Base-by-base conservation (phyloP, 768 basidiomycete genomes). In the Termitomyces sp. region DNA sequence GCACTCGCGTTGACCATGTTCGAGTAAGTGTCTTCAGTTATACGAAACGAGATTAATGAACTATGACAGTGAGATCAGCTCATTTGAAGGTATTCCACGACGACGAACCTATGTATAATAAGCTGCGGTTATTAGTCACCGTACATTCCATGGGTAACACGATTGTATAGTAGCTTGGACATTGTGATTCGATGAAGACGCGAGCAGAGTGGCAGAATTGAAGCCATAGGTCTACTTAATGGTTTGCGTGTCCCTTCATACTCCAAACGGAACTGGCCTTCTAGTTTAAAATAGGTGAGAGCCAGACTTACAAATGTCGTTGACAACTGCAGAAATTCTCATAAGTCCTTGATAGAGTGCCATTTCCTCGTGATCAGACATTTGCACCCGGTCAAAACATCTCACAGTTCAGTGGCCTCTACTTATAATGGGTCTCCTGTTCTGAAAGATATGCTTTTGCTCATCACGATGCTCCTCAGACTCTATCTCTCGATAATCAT, bases 361-460 rank as follows among this genome's bases (percentile, higher is more conserved):
- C 26, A 57, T 9, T 34, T 26, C 18, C 56, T 51, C 56, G 56
- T 57, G 56, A 57, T 22, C 41, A 51, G 28, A 5, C 13, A 13
- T 57, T 52, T 57, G 56, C 50, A 57, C 56, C 50, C 50, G 56
- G n/a, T 20, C 48, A 29, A 26, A 15, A 26, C 22, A n/a, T 37
- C 28, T 52, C 37, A 13, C 51, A 39, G 20, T 7, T 20, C 18
- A 52, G 37, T 12, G 51, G 12, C 18, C 15, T 41, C 24, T 24
- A 41, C 51, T 52, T 52, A 52, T 29, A 52, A 12, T 2, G 18
- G 34, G 51, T n/a, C 15, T 12, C 36, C 6, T 26, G 16, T 41
- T 28, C 18, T 41, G 3, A 52, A 4, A n/a, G 51, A 39, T 52
- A 26, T 52, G 69, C 70, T 59, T 48, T n/a, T 70, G 51, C 31